phyloP scores from a whole-genome alignment of 2,329 filamentous ascomycete genomes.

The Aspergillus caelatus region DNA sequence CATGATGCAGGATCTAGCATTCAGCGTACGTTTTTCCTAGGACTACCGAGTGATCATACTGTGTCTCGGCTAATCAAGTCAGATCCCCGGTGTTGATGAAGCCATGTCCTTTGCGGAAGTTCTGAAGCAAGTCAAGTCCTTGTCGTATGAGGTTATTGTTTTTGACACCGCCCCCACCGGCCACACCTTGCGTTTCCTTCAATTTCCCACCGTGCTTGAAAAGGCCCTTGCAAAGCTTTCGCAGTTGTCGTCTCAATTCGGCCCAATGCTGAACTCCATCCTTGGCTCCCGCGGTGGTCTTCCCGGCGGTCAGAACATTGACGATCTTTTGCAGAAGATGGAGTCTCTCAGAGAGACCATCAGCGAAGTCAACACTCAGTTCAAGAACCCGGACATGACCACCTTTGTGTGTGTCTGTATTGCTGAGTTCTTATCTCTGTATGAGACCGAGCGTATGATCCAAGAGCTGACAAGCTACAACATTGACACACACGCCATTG shows the following conservation, averaged over 20 bases:
- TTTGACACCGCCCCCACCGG: conserved; percentile 98
- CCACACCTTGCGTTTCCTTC: conserved; percentile 96
- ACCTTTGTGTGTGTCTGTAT: conserved; percentile 99
- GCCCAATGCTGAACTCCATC: conserved; percentile 91
- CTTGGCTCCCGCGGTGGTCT: conserved; percentile 76
- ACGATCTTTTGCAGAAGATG: conserved; percentile 92
- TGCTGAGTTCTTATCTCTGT: conserved; percentile 92
- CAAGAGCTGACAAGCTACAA: conserved; percentile 91
- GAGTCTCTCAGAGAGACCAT: conserved; percentile 92
- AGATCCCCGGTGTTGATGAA: conserved; percentile 98
- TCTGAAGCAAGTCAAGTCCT: conserved; percentile 97
- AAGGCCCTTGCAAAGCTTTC: conserved; percentile 98
- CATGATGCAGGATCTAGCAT: conserved; percentile 99
- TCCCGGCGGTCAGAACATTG: conserved; percentile 89
- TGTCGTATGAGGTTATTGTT: conserved; percentile 98
- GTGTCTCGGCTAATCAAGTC: conserved; percentile 13
- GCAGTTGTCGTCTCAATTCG: conserved; percentile 90
- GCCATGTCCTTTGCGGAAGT: conserved; percentile 99
- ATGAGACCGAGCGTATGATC: conserved; percentile 99
- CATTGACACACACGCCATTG: conserved; percentile 96
- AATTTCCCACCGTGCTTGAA: conserved; percentile 96
- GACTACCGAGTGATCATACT: neutral
- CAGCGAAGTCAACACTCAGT: conserved; percentile 92
- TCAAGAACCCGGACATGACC: conserved; percentile 93
- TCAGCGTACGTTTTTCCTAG: conserved; percentile 64